These are phyloP conservation scores for Marchantia paleacea DNA, from an alignment of 225 moss, liverwort and hornwort genomes.

Conservation along the genomic window DNA sequence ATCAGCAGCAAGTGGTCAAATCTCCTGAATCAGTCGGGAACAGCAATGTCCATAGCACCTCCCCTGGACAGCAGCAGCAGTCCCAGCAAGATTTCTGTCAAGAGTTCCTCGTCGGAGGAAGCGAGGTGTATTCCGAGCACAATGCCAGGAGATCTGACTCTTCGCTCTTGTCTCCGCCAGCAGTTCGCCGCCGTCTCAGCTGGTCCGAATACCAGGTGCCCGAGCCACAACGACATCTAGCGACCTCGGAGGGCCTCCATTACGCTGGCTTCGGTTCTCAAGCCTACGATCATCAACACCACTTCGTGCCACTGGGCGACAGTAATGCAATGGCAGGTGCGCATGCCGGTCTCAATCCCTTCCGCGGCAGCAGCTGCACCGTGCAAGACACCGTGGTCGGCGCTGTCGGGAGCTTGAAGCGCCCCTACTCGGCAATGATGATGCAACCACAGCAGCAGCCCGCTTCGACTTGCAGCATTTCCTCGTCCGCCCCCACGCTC, in stretches of 20 bases:
- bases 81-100: constrained; percentile 25
- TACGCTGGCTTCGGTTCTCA: constrained; percentile 4
- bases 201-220: constrained; percentile 43
- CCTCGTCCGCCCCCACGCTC: constrained; percentile 1
- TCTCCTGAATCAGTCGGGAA: constrained; percentile 27
- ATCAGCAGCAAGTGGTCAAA: constrained; percentile 12
- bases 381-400: neutral
- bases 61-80: neutral
- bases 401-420: constrained; percentile 24
- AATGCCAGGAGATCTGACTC: constrained; percentile 24
- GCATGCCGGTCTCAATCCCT: neutral
- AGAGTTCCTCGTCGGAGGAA: constrained; percentile 28
- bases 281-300: neutral
- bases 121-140: constrained; percentile 22
- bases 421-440: constrained; percentile 35
- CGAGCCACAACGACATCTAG: neutral
- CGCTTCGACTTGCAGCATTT: constrained; percentile 23
- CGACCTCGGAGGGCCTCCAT: neutral
- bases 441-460: constrained; percentile 7
- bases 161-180: constrained; percentile 22
- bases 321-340: neutral
- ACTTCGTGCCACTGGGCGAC: neutral
- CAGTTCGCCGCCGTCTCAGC: constrained; percentile 42
- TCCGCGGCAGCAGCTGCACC: neutral
- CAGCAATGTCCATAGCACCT: constrained; percentile 3